Percentiles rank a stretch among this genome's conserved stretches.
Evolutionary conservation across 345 rosid species (phyloP).

Genomic region (Brassica incana): DNA sequence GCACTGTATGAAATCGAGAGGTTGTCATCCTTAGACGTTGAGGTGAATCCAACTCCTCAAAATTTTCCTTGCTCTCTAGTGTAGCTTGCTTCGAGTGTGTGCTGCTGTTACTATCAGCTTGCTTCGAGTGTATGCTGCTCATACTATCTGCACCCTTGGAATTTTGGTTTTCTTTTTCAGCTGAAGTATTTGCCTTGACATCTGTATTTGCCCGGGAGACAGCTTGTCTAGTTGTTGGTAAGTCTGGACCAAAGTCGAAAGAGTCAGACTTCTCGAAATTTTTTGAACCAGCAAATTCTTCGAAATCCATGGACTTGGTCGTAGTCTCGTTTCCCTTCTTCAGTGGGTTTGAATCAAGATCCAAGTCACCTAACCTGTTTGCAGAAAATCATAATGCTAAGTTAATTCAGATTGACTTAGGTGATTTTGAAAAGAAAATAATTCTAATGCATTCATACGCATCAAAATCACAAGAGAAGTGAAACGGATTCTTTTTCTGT

Average conservation of each 20-base stretch:
- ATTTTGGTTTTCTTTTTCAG: slow-evolving; percentile 33
- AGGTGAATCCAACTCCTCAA: slow-evolving; percentile 33
- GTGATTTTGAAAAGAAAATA: not conserved
- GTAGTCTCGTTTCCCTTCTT: slow-evolving; percentile 45
- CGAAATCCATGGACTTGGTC: slow-evolving; percentile 33
- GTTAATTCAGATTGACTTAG: slow-evolving; percentile 10
- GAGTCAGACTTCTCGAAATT: slow-evolving; percentile 22
- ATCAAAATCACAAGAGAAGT: slow-evolving; percentile 75
- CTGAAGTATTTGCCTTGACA: slow-evolving; percentile 39
- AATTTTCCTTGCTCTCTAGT: slow-evolving; percentile 29
- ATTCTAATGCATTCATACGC: slow-evolving; percentile 47
- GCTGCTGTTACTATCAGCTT: slow-evolving; percentile 22
- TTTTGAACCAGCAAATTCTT: slow-evolving; percentile 36
- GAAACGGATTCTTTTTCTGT: slow-evolving; percentile 48
- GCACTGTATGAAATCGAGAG: slow-evolving; percentile 31
- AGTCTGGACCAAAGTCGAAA: slow-evolving; percentile 33
- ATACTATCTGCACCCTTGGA: slow-evolving; percentile 29
- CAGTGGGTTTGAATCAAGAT: slow-evolving; percentile 44
- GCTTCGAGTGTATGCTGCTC: slow-evolving; percentile 22
- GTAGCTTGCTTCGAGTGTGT: slow-evolving; percentile 28
- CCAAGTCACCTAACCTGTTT: slow-evolving; percentile 60
- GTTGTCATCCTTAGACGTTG: slow-evolving; percentile 24
- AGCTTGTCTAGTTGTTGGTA: slow-evolving; percentile 27
- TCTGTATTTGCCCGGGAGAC: slow-evolving; percentile 20
- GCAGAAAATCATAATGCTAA: slow-evolving; percentile 30